Conservation (phyloP, 805 yeast species). For the Pichia gijzeniarum region DNA sequence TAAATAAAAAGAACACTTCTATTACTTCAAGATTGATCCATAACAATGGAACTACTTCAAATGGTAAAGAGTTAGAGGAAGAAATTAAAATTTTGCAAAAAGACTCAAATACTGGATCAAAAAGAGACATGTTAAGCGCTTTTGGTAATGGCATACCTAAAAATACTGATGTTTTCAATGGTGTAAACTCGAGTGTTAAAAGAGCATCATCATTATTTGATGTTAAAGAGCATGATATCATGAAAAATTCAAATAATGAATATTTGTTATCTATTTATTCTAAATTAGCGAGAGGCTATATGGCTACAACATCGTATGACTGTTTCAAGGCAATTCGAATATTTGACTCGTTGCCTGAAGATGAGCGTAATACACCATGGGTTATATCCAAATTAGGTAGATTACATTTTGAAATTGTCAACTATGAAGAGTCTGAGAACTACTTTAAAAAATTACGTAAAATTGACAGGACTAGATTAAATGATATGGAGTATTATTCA, state of each 20-base stretch:
- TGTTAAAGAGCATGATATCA: slow-evolving; percentile 1
- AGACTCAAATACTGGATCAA: neutral
- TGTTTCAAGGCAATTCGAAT: slow-evolving; percentile 73
- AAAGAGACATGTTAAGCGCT: slow-evolving; percentile 6
- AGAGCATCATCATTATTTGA: slow-evolving; percentile 4
- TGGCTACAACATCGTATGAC: slow-evolving; percentile 59
- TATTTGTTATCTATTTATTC: slow-evolving; percentile 43
- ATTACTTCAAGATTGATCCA: slow-evolving; percentile 26
- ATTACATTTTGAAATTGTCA: slow-evolving; percentile 79
- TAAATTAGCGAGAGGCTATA: slow-evolving; percentile 53
- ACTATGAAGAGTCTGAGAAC: slow-evolving; percentile 68
- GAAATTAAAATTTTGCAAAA: neutral
- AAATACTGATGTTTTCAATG: slow-evolving; percentile 5
- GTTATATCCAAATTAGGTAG: slow-evolving; percentile 75
- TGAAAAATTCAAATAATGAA: slow-evolving; percentile 25
- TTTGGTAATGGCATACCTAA: neutral
- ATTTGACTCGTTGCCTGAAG: slow-evolving; percentile 55
- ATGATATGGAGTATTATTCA: slow-evolving; percentile 88
- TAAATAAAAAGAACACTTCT: slow-evolving; percentile 23
- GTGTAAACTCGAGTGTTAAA: slow-evolving; percentile 14
- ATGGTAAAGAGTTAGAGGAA: neutral
- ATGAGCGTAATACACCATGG: slow-evolving; percentile 72
- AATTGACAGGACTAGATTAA: slow-evolving; percentile 68
- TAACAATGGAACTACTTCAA: neutral
- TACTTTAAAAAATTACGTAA: slow-evolving; percentile 57